Percentiles rank a stretch among this genome's conserved stretches.
phyloP scores from a whole-genome alignment of 2,329 filamentous ascomycete species.

The Bertia moriformis region DNA sequence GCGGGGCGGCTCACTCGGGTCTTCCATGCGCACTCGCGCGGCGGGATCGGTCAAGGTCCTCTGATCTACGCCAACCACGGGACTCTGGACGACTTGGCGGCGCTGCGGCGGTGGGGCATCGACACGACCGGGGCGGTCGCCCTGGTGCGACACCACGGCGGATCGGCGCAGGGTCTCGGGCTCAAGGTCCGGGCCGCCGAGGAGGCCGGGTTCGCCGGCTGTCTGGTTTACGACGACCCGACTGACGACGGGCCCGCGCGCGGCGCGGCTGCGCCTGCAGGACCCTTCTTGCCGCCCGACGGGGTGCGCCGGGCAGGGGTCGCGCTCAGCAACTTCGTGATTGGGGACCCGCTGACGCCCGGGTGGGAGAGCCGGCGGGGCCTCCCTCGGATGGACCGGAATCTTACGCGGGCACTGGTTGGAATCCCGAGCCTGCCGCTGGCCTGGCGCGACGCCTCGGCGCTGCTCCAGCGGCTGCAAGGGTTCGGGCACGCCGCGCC shows the following conservation, averaged over 20 bases:
- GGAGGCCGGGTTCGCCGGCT: slow-evolving; percentile 44
- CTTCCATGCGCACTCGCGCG: slow-evolving; percentile 50
- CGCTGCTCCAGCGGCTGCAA: slow-evolving; percentile 60
- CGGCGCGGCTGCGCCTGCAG: slow-evolving; percentile 40
- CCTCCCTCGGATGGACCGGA: slow-evolving; percentile 49
- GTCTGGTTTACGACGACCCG: slow-evolving; percentile 54
- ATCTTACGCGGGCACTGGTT: slow-evolving; percentile 58
- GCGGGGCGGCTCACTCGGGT: slow-evolving; percentile 31
- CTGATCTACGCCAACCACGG: slow-evolving; percentile 54
- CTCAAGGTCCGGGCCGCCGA: slow-evolving; percentile 52
- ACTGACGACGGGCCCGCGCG: slow-evolving; percentile 42
- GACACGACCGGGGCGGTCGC: slow-evolving; percentile 42
- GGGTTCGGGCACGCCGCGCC: slow-evolving; percentile 60
- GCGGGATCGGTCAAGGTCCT: slow-evolving; percentile 47
- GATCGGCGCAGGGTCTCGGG: slow-evolving; percentile 38
- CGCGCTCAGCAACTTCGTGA: slow-evolving; percentile 37
- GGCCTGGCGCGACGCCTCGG: slow-evolving; percentile 76
- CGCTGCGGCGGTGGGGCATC: slow-evolving; percentile 34
- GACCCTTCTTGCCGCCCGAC: slow-evolving; percentile 43
- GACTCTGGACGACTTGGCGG: slow-evolving; percentile 45
- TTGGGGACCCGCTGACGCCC: slow-evolving; percentile 85
- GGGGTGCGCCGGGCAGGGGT: slow-evolving; percentile 48
- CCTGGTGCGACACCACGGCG: slow-evolving; percentile 47
- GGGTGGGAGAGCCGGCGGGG: slow-evolving; percentile 64
- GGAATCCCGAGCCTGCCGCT: slow-evolving; percentile 83